phyloP scores from a whole-genome alignment of 371 early-diverging fungal species.

The Mucor racemosus region DNA sequence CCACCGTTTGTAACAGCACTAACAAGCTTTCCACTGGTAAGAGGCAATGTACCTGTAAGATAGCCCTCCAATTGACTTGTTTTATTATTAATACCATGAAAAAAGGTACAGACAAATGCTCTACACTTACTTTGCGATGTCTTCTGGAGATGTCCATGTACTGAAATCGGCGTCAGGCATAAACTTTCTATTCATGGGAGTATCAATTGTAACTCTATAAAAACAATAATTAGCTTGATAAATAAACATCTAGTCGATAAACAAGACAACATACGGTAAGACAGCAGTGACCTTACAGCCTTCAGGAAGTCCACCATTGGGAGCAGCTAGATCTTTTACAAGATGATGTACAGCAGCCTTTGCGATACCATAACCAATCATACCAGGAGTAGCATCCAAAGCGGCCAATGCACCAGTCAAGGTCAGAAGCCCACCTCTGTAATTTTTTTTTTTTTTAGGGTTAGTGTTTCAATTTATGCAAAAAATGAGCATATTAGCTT shows the following conservation, averaged over 20 bases:
- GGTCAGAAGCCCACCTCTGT: slow-evolving; percentile 79
- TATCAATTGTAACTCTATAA: slow-evolving; percentile 83
- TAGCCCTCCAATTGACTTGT: slow-evolving; percentile 50
- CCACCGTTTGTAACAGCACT: slow-evolving; percentile 56
- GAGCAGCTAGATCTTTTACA: slow-evolving; percentile 75
- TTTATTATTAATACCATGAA: neutral
- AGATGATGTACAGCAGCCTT: slow-evolving; percentile 96
- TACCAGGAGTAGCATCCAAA: slow-evolving; percentile 77
- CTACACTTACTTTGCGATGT: slow-evolving; percentile 69
- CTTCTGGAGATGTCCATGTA: slow-evolving; percentile 87
- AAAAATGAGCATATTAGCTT: slow-evolving; percentile 8
- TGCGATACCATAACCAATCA: slow-evolving; percentile 95
- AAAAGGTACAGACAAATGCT: neutral
- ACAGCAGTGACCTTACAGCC: slow-evolving; percentile 75
- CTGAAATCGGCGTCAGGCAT: slow-evolving; percentile 89
- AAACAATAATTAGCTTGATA: slow-evolving; percentile 2
- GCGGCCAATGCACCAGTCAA: slow-evolving; percentile 89
- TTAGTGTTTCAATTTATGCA: neutral
- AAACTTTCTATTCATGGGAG: slow-evolving; percentile 88
- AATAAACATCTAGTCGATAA: neutral
- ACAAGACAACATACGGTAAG: slow-evolving; percentile 69
- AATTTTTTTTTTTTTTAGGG: neutral
- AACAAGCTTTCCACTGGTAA: slow-evolving; percentile 62
- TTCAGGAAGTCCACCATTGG: slow-evolving; percentile 78
- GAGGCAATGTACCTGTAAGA: slow-evolving; percentile 43